These are phyloP conservation scores for Phaeosphaeria sp. DNA, from an alignment of 2,329 filamentous ascomycete genomes.

Conservation along the genomic window DNA sequence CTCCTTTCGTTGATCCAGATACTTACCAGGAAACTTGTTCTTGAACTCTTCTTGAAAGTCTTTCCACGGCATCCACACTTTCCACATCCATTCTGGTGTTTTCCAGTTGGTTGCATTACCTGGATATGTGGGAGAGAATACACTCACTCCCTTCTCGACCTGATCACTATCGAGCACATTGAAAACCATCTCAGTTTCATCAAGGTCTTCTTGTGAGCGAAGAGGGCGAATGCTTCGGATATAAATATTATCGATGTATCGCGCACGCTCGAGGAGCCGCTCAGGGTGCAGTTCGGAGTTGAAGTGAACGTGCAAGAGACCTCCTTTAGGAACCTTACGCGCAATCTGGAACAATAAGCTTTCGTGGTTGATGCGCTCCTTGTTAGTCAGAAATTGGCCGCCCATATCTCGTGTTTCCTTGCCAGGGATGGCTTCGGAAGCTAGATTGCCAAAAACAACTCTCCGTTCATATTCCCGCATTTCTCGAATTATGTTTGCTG, in stretches of 20 bases:
- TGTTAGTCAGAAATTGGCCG: slow-evolving; percentile 55
- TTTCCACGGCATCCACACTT: slow-evolving; percentile 54
- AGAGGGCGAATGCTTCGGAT: slow-evolving; percentile 68
- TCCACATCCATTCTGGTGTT: slow-evolving; percentile 10
- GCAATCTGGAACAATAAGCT: slow-evolving; percentile 66
- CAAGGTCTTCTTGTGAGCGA: slow-evolving; percentile 50
- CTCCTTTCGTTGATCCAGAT: slow-evolving; percentile 9
- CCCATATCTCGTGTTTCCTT: slow-evolving; percentile 53
- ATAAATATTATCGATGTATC: slow-evolving; percentile 66
- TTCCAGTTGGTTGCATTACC: slow-evolving; percentile 33
- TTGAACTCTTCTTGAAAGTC: slow-evolving; percentile 52
- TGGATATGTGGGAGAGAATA: slow-evolving; percentile 61
- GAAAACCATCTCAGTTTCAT: slow-evolving; percentile 68
- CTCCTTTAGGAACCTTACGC: slow-evolving; percentile 70
- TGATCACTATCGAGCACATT: slow-evolving; percentile 52
- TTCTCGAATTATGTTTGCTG: slow-evolving; percentile 43
- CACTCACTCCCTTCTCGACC: slow-evolving; percentile 34
- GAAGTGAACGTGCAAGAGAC: slow-evolving; percentile 77
- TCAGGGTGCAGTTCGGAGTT: slow-evolving; percentile 72
- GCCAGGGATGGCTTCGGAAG: slow-evolving; percentile 51
- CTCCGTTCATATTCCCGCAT: slow-evolving; percentile 53
- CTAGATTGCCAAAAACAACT: slow-evolving; percentile 50
- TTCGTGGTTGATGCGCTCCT: slow-evolving; percentile 51
- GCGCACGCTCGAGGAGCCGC: slow-evolving; percentile 64
- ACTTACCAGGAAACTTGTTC: slow-evolving; percentile 32